Base-by-base conservation (phyloP, 2,329 filamentous ascomycete genomes). In the Hawksworthiomyces lignivorus region DNA sequence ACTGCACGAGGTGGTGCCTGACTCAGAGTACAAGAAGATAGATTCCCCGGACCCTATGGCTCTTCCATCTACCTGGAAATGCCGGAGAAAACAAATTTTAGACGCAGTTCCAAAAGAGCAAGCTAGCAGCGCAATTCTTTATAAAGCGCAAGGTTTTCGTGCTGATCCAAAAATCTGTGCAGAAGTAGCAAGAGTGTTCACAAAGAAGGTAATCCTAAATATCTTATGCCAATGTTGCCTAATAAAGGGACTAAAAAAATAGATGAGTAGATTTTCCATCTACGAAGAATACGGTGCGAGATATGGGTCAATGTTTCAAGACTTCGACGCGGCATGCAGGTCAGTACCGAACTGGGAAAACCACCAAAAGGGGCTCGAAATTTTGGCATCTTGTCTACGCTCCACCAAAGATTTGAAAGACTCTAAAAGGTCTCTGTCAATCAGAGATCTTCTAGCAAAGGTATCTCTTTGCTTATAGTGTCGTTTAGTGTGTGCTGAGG, bases 201-300 rank as follows among this genome's bases (percentile, higher is more conserved):
- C 64, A 9, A 73, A 70, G 52, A 79, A 74, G 65, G 78, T 76
- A 12, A 26, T n/a, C n/a, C n/a, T n/a, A n/a, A n/a, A n/a, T n/a
- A n/a, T 8, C 12, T 26, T 26, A 8, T 26, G 7, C n/a, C 7
- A 22, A 20, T 10, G 14, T 7, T 20, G 2, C 5, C 10, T 21
- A 1, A 24, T 26, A 28, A 20, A 5, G 17, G 11, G 8, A 37
- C 43, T 43, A 21, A 50, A 19, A 30, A 12, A 17, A 39, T 17
- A 94, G 86, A 82, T 94, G 65, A 75, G 77, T 46, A 79, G 80
- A 0, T 92, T 97, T 63, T 84, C 85, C 56, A 71, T 83, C 37
- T 98, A 98, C 57, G 85, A 94, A 63, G 86, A 94, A 53, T 98
- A 95, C 58, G 85, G 86, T 27, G 84, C 84, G 39, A 90, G 90